Evolutionary conservation across 2,329 filamentous ascomycete species (phyloP).

Genomic region (Myrmaecium sp.): DNA sequence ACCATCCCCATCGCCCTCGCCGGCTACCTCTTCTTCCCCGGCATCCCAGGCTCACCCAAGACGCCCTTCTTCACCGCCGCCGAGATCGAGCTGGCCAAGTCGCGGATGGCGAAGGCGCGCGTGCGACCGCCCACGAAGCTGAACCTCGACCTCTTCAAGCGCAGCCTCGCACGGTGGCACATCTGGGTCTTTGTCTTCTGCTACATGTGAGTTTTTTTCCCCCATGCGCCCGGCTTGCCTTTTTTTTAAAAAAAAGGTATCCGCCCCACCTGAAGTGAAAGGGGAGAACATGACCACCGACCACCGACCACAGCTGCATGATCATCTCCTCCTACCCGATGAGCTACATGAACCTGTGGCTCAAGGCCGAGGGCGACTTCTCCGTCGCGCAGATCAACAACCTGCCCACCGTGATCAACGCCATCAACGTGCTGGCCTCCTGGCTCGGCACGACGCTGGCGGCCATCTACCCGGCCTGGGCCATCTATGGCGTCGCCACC

Average conservation of each 20-base stretch:
- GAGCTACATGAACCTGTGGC: constrained; percentile 36
- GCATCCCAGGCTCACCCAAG: constrained; percentile 31
- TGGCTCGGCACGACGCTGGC: constrained; percentile 34
- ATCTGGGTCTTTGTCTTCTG: constrained; percentile 33
- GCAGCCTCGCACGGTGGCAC: constrained; percentile 32
- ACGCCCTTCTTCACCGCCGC: constrained; percentile 30
- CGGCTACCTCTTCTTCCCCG: constrained; percentile 37
- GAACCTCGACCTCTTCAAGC: constrained; percentile 26
- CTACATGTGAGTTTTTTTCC: constrained; percentile 27
- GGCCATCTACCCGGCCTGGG: constrained; percentile 33
- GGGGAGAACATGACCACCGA: too few relatives aligned
- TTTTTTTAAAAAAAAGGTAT: too few relatives aligned
- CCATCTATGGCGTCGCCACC: constrained; percentile 28
- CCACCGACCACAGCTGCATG: constrained; percentile 11
- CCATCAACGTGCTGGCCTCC: constrained; percentile 31
- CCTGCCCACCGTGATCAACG: constrained; percentile 31
- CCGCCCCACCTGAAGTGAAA: too few relatives aligned
- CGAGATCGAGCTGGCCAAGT: constrained; percentile 15
- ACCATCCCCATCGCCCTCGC: constrained; percentile 38
- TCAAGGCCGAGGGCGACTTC: constrained; percentile 29
- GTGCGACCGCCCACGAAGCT: constrained; percentile 24
- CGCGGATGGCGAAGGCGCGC: constrained; percentile 14
- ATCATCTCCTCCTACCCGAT: constrained; percentile 24
- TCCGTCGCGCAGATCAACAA: constrained; percentile 32
- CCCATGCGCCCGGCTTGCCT: too few relatives aligned